Evolutionary conservation across 371 early-diverging fungal genomes (phyloP), one percentile per base, ranked within the genome.

Genomic region (Coemansia sp.): DNA sequence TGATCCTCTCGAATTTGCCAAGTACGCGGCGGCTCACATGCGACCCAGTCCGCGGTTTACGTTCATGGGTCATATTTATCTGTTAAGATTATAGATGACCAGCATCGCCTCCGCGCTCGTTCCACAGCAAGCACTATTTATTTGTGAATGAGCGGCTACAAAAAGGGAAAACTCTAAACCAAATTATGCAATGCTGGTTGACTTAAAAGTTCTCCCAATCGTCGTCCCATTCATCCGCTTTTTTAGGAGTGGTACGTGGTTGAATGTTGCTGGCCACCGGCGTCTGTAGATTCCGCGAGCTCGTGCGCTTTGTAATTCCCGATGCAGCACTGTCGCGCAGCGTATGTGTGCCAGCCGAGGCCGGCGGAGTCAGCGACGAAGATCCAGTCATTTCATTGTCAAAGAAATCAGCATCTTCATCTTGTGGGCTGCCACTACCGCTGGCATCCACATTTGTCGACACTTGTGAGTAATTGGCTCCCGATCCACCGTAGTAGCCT

Each of bases 361-460:
- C 65, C 26, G 59, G 66, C 48, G 71, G 69, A 22, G 81, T 72
- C 39, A 82, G 83, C 4, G 83, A 79, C 29, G 78, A 59, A 34
- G 73, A 80, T 47, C 78, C 69, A 11, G 80, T 78, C 24, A 66
- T 31, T 74, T 72, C 47, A 54, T 64, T 48, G n/a, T 63, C 66
- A 34, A 68, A 71, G 40, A 72, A 71, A 42, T 73, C 73, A 40
- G 47, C 56, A 16, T 66, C 63, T 24, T 58, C 60, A 10, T 63
- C 59, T 16, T 63, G 8, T 24, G 34, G 40, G 74, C 51, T 61
- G 31, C 45, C 31, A 14, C 27, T 59, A 59, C 68, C 61, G 45
- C 54, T 42, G 5, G 59, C 58, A 39, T 31, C 39, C 18, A 22
- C 31, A 27, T 18, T 54, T 57, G 61, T 47, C 6, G 50, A 63